A percentile compares a stretch with the other conserved stretches of the same genome.
phyloP scores from a whole-genome alignment of 2,329 filamentous ascomycete genomes.

The Cercospora zeina region DNA sequence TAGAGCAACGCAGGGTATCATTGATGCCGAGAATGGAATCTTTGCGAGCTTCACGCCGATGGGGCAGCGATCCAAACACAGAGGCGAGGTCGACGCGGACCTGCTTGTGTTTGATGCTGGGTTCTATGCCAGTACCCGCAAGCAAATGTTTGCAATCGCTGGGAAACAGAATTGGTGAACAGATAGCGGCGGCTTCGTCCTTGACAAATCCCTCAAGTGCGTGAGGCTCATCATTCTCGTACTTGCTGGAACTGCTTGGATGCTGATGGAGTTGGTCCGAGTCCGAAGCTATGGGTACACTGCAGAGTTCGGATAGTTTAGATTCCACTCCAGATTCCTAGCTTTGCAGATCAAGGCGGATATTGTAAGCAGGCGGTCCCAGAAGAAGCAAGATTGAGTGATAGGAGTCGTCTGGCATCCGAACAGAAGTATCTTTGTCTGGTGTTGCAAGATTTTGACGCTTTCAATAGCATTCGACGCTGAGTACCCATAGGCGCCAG shows the following conservation, averaged over 20 bases:
- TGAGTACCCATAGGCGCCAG: too few species aligned
- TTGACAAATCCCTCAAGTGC: neutral
- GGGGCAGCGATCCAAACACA: neutral
- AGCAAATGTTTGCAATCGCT: neutral
- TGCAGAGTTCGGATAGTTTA: constrained; percentile 46
- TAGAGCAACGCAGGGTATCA: neutral
- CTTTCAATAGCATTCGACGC: too few species aligned
- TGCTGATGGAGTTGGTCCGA: constrained; percentile 25
- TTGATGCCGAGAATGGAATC: neutral
- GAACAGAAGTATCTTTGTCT: neutral
- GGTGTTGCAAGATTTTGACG: neutral
- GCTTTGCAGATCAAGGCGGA: constrained; percentile 49
- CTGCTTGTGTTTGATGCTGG: neutral
- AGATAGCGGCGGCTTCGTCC: neutral
- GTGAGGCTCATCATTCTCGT: neutral
- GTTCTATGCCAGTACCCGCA: neutral
- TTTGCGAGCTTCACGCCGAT: neutral
- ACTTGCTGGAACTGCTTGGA: neutral
- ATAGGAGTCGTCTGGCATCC: neutral
- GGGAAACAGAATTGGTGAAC: neutral
- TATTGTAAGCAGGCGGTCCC: constrained; percentile 30
- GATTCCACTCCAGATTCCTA: constrained; percentile 52
- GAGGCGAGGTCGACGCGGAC: neutral
- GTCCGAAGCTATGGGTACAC: constrained; percentile 49
- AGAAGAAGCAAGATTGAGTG: neutral